Evolutionary conservation across 768 basidiomycete species (phyloP).

Genomic region (Cystofilobasidium capitatum): DNA sequence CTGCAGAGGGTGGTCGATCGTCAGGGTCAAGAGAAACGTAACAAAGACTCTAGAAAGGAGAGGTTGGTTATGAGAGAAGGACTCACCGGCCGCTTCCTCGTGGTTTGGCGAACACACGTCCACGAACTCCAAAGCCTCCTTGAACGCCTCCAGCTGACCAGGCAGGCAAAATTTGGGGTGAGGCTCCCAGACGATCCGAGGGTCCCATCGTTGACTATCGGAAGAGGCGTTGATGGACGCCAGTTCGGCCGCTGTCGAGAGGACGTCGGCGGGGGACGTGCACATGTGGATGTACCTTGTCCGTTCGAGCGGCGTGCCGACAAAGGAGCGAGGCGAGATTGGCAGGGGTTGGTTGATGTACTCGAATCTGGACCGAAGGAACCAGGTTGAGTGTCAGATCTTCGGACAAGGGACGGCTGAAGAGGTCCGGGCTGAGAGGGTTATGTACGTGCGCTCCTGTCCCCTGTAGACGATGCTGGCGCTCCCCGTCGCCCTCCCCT

Average conservation of each 20-base stretch:
- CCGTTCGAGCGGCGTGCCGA: background rate
- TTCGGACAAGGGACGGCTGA: background rate
- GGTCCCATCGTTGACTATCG: background rate
- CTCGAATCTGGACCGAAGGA: background rate
- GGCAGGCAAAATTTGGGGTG: slow-evolving; percentile 10
- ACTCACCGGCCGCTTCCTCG: slow-evolving; percentile 18
- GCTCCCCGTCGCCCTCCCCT: background rate
- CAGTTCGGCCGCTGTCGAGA: slow-evolving; percentile 6
- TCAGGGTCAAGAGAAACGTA: background rate
- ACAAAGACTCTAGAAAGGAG: background rate
- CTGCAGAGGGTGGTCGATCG: background rate
- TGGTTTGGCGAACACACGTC: slow-evolving; percentile 13
- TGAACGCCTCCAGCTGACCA: slow-evolving; percentile 4
- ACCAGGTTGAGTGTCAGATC: background rate
- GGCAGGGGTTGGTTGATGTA: slow-evolving; percentile 5
- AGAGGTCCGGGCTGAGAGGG: background rate
- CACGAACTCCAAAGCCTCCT: background rate
- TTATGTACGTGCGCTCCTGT: background rate
- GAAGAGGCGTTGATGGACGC: background rate
- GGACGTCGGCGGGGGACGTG: background rate
- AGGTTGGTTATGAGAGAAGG: background rate
- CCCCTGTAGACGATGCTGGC: slow-evolving; percentile 8
- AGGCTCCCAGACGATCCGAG: slow-evolving; percentile 18
- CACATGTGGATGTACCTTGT: slow-evolving; percentile 14
- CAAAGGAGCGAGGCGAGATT: background rate